Conservation (phyloP, 2,329 filamentous ascomycete species). For the Sarocladium strictum region DNA sequence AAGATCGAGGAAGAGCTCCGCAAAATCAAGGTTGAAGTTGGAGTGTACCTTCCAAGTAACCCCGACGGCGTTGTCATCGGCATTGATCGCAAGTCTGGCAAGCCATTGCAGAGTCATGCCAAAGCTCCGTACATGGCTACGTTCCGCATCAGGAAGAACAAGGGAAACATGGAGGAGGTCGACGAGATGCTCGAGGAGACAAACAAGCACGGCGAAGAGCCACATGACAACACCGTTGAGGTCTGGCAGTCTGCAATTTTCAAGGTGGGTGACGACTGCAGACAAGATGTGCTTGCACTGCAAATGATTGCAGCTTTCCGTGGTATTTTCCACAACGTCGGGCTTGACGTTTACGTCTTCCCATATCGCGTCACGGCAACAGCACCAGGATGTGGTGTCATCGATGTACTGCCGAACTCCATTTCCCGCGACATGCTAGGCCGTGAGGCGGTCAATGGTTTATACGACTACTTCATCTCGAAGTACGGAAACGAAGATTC, state of each 20-base stretch:
- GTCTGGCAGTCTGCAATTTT: conserved; percentile 99
- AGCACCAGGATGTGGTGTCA: conserved; percentile 93
- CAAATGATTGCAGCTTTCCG: conserved; percentile 98
- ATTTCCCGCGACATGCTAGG: conserved; percentile 99
- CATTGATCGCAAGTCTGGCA: conserved; percentile 96
- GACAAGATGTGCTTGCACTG: conserved; percentile 91
- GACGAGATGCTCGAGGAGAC: conserved; percentile 47
- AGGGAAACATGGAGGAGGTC: conserved; percentile 43
- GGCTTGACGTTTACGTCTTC: conserved; percentile 93
- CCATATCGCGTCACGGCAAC: conserved; percentile 97
- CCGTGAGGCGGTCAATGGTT: conserved; percentile 92
- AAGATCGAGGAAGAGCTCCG: conserved; percentile 98
- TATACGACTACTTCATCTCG: conserved; percentile 97
- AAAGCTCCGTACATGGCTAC: conserved; percentile 99
- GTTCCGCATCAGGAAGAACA: conserved; percentile 88
- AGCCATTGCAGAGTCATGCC: conserved; percentile 93
- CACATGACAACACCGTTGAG: conserved; percentile 55
- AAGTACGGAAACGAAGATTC: conserved; percentile 98
- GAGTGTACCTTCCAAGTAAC: conserved; percentile 94
- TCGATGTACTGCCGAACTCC: conserved; percentile 95
- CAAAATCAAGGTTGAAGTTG: conserved; percentile 94
- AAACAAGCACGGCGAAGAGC: conserved; percentile 29
- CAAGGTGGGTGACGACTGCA: conserved; percentile 98
- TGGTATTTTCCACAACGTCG: conserved; percentile 91
- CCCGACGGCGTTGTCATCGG: conserved; percentile 96